Conservation (phyloP, 345 rosid species). For the Murraya paniculata region DNA sequence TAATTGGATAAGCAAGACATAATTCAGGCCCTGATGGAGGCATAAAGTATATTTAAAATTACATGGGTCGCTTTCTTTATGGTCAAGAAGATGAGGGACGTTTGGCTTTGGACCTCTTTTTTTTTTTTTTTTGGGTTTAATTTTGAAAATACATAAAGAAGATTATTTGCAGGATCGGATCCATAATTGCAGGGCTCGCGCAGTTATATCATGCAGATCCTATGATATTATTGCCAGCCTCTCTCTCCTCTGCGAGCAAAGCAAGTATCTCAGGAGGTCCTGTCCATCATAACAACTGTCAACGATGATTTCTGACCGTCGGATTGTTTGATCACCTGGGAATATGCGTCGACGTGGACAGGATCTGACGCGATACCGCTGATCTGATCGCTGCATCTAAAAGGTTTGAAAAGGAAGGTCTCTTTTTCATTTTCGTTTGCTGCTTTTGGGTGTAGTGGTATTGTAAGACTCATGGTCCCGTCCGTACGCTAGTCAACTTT, state of each 20-base stretch:
- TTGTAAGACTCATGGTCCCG: neutral
- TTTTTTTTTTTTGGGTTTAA: too few species aligned
- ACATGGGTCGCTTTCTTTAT: conserved; percentile 12
- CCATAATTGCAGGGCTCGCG: conserved; percentile 16
- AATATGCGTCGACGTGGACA: neutral
- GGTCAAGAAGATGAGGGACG: conserved; percentile 23
- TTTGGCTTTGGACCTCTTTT: neutral
- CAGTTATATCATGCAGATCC: conserved; percentile 40
- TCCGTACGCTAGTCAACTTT: neutral
- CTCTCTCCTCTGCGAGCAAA: neutral
- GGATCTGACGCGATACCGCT: conserved; percentile 14
- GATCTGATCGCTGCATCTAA: neutral
- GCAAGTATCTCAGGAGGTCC: neutral
- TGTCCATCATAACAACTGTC: neutral
- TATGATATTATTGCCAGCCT: conserved; percentile 22
- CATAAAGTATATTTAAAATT: neutral
- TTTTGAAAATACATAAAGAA: neutral
- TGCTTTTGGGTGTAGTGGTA: neutral
- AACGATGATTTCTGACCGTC: conserved; percentile 6
- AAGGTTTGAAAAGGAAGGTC: conserved; percentile 6
- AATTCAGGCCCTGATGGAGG: neutral
- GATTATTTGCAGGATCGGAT: conserved; percentile 20
- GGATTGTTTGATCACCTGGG: neutral
- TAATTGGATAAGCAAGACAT: neutral
- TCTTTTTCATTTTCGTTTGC: neutral